Percentiles rank a stretch among this genome's conserved stretches.
phyloP scores from a whole-genome alignment of 2,329 filamentous ascomycete genomes.

The Hypoxylon sp. region DNA sequence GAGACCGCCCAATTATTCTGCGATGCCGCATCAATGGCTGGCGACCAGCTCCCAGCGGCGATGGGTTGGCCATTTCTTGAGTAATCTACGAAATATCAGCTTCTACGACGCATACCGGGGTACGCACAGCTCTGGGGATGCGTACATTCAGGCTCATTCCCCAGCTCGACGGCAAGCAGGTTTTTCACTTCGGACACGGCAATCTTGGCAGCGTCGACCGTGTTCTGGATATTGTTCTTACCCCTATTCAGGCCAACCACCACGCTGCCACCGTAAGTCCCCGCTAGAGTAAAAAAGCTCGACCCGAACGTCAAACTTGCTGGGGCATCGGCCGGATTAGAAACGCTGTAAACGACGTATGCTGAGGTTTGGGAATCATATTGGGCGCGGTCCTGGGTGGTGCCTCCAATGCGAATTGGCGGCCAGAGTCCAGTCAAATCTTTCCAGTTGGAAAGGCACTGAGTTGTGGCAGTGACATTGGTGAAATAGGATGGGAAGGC shows the following conservation, averaged over 20 bases:
- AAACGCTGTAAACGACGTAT: conserved; percentile 65
- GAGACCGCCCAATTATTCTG: conserved; percentile 56
- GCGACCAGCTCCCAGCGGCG: conserved; percentile 54
- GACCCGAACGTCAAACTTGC: conserved; percentile 64
- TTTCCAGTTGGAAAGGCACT: conserved; percentile 65
- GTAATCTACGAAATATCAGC: conserved; percentile 50
- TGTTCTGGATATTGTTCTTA: conserved; percentile 65
- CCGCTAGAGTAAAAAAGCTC: conserved; percentile 64
- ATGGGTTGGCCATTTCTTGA: conserved; percentile 55
- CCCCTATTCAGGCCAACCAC: conserved; percentile 67
- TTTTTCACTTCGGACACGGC: conserved; percentile 61
- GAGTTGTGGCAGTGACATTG: conserved; percentile 62
- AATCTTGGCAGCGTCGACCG: conserved; percentile 62
- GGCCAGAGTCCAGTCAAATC: conserved; percentile 64
- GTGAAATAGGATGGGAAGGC: conserved; percentile 67
- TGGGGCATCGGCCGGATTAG: conserved; percentile 61
- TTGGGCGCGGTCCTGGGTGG: conserved; percentile 67
- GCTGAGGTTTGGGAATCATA: conserved; percentile 60
- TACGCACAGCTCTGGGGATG: background rate
- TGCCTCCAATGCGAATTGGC: conserved; percentile 69
- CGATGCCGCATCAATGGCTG: conserved; percentile 54
- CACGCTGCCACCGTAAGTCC: conserved; percentile 62
- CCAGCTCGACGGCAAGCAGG: conserved; percentile 66
- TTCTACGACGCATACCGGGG: background rate
- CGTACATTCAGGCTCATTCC: conserved; percentile 69